These are phyloP conservation scores for Grosmannia serpens DNA, from an alignment of 2,329 filamentous ascomycete species.

Conservation along the genomic window DNA sequence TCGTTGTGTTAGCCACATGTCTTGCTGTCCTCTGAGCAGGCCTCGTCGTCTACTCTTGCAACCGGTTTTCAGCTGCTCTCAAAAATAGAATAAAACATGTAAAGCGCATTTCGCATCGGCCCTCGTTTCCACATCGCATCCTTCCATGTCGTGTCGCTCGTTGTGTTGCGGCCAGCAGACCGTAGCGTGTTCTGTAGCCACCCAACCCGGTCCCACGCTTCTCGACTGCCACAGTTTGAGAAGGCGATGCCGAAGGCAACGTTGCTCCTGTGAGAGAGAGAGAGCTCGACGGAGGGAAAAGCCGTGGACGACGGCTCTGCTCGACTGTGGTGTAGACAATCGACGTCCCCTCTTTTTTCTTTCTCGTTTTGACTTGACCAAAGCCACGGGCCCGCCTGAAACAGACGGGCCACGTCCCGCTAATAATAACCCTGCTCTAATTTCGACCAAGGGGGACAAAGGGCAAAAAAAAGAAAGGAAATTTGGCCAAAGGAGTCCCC, in stretches of 20 bases:
- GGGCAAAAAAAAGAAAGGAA: not conserved
- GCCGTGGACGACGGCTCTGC: not conserved
- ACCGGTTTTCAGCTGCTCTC: not conserved
- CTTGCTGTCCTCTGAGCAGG: not conserved
- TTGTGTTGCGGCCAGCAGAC: too few relatives aligned
- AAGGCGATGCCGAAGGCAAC: not conserved
- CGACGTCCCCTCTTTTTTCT: not conserved
- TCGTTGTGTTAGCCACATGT: not conserved
- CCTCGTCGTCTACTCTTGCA: not conserved
- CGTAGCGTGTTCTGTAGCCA: too few relatives aligned
- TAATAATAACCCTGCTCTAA: not conserved
- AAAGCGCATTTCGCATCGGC: too few relatives aligned
- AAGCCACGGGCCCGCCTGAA: not conserved
- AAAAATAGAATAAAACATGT: too few relatives aligned
- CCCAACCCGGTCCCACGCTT: too few relatives aligned
- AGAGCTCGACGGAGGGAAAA: not conserved
- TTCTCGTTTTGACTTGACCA: not conserved
- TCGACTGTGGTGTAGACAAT: not conserved
- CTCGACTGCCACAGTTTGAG: not conserved
- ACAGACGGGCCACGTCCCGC: not conserved
- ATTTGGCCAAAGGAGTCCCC: too few relatives aligned
- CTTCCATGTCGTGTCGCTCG: too few relatives aligned
- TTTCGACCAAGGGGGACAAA: not conserved
- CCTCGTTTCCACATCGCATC: too few relatives aligned
- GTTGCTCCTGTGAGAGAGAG: not conserved